Evolutionary conservation across 1,284 basidiomycete species (phyloP), one percentile per base, ranked within the genome.

Genomic region (Takashimella koratensis): DNA sequence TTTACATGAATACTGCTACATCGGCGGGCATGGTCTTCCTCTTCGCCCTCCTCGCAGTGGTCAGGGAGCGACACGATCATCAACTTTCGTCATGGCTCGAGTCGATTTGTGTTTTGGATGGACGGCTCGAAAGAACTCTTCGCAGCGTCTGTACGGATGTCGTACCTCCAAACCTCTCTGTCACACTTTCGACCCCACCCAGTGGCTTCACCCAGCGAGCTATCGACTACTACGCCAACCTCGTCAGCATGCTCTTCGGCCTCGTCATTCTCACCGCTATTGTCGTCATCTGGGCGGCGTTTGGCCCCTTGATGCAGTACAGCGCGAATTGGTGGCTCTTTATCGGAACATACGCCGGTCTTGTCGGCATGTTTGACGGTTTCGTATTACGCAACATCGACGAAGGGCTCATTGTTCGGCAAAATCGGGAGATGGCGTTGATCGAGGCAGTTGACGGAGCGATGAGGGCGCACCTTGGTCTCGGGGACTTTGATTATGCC

Each of bases 341-440:
- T 19, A 52, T 52, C 46, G 44, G 51, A 19, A 52, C 45, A 11
- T 52, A 52, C 23, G 51, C 46, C 16, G 51, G 51, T 22, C 36
- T 52, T n/a, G 39, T 52, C 23, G 51, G 46, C 20, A 41, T 47
- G 45, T 26, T 30, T 20, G 51, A 46, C n/a, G 51, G 44, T 2
- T 52, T 52, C 36, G 44, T 48, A 10, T 6, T 46, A 27, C 51
- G 26, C 16, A 52, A 52, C 45, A 26, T 48, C 4, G 23, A 47
- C 12, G 45, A 27, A 19, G 22, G 40, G 44, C 51, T 52, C 11
- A 16, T 13, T 4, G 19, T 24, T 16, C 41, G 13, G 13, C 43
- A 43, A 20, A 19, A 24, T 10, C 11, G 16, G 16, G 36, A 40
- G 21, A 21, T 41, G 5, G 12, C 19, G 4, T 11, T 16, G 19